Conservation (phyloP, 805 yeast genomes). For the Starmera quercuum region DNA sequence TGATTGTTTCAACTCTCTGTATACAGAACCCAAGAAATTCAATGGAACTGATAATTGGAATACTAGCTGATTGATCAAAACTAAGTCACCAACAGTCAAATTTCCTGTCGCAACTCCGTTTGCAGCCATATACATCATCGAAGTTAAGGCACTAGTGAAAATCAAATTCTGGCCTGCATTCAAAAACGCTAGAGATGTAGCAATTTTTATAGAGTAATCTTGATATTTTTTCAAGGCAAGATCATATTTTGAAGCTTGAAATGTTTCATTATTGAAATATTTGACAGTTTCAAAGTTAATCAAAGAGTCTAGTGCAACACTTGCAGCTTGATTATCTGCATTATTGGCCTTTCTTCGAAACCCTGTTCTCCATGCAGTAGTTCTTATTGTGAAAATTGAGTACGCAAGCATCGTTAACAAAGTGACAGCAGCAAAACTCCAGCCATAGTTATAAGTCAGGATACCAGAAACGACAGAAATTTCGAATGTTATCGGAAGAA, state of each 20-base stretch:
- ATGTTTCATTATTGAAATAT: constrained; percentile 84
- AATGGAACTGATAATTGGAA: constrained; percentile 94
- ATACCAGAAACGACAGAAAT: constrained; percentile 91
- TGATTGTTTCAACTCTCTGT: constrained; percentile 89
- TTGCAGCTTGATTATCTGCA: constrained; percentile 95
- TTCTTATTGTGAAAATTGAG: constrained; percentile 76
- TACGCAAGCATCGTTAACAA: constrained; percentile 84
- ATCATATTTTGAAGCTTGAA: constrained; percentile 76
- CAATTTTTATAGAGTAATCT: constrained; percentile 62
- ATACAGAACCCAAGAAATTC: constrained; percentile 91
- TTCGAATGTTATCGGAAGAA: constrained; percentile 87
- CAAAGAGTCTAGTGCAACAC: constrained; percentile 87
- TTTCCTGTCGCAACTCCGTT: constrained; percentile 81
- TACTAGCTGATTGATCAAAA: constrained; percentile 88
- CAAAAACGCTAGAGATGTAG: constrained; percentile 71
- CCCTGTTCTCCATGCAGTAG: constrained; percentile 94
- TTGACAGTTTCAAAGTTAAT: constrained; percentile 93
- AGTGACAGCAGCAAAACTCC: constrained; percentile 83
- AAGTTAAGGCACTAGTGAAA: constrained; percentile 83
- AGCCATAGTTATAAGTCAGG: constrained; percentile 86
- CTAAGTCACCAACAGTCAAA: constrained; percentile 90
- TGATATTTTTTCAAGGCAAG: constrained; percentile 67
- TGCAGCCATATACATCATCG: constrained; percentile 98
- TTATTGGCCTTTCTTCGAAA: constrained; percentile 84
- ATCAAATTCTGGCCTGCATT: constrained; percentile 77